These are phyloP conservation scores for Colletotrichum sp. DNA, from an alignment of 2,329 filamentous ascomycete genomes.

Conservation along the genomic window DNA sequence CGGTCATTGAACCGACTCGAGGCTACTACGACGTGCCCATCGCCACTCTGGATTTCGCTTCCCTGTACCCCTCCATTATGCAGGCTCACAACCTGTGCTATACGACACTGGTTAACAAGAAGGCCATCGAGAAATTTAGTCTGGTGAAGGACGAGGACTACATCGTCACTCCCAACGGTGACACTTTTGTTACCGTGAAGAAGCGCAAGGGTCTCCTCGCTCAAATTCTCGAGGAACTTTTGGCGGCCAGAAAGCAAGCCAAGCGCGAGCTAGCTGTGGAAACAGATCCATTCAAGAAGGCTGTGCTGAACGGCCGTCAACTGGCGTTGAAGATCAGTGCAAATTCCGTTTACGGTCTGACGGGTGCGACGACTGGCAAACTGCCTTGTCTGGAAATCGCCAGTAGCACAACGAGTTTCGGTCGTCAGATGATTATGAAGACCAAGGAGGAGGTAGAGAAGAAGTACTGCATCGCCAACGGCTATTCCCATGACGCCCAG, in stretches of 20 bases:
- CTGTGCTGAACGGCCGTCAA: conserved; percentile 95
- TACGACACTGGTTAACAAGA: conserved; percentile 86
- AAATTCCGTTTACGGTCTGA: conserved; percentile 97
- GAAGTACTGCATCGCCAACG: conserved; percentile 89
- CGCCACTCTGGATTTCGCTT: conserved; percentile 97
- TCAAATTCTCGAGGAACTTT: conserved; percentile 93
- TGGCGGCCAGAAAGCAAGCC: conserved; percentile 90
- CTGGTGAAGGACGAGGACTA: conserved; percentile 93
- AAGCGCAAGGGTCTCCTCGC: conserved; percentile 90
- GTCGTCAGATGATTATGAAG: conserved; percentile 98
- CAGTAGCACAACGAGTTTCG: conserved; percentile 95
- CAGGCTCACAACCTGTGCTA: conserved; percentile 99
- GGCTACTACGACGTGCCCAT: conserved; percentile 96
- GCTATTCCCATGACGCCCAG: conserved; percentile 91
- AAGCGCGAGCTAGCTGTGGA: conserved; percentile 89
- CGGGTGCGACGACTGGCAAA: conserved; percentile 94
- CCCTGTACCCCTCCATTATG: conserved; percentile 97
- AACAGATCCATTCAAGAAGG: conserved; percentile 96
- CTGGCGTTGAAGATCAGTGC: conserved; percentile 95
- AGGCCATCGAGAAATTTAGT: conserved; percentile 73
- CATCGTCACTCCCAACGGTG: conserved; percentile 92
- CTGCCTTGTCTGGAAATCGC: conserved; percentile 94
- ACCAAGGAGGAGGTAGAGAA: conserved; percentile 95
- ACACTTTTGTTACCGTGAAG: conserved; percentile 88
- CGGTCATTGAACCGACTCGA: conserved; percentile 92